Conservation (phyloP, 805 yeast genomes). For the Ogataea minuta region DNA sequence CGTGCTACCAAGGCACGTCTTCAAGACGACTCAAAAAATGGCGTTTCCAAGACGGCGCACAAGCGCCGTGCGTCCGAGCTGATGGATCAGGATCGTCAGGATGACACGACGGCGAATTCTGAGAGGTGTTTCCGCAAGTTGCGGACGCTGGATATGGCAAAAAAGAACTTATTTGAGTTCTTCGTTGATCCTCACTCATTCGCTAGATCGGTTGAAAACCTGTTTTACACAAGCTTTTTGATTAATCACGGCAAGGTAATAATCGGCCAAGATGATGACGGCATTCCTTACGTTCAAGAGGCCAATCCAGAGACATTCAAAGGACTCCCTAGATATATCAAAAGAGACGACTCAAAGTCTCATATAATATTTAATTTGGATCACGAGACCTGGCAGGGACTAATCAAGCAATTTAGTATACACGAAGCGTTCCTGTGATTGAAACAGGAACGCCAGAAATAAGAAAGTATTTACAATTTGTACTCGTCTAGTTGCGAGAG, state of each 20-base stretch:
- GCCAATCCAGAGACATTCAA: conserved; percentile 25
- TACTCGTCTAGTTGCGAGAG: conserved; percentile 45
- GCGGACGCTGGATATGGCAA: conserved; percentile 33
- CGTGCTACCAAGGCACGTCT: conserved; percentile 34
- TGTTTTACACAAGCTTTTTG: conserved; percentile 79
- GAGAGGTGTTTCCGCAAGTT: conserved; percentile 43
- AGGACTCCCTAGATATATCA: conserved; percentile 19
- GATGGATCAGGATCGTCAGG: conserved; percentile 45
- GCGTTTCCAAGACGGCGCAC: conserved; percentile 50
- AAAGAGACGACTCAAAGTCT: conserved; percentile 33
- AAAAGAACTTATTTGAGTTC: conserved; percentile 60
- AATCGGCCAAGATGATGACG: conserved; percentile 51
- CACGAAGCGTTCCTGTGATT: conserved; percentile 43
- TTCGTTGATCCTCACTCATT: conserved; percentile 76
- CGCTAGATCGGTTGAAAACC: conserved; percentile 76
- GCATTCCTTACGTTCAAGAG: conserved; percentile 33
- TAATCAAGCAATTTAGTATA: conserved; percentile 55
- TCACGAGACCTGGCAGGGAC: conserved; percentile 58
- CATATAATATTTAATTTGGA: conserved; percentile 78
- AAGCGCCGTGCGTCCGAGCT: conserved; percentile 52
- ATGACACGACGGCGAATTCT: conserved; percentile 63
- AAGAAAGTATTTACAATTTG: conserved; percentile 4
- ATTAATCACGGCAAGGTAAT: conserved; percentile 67
- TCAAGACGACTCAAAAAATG: conserved; percentile 42
- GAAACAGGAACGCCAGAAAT: not conserved